Evolutionary conservation across 2,329 filamentous ascomycete species (phyloP), one percentile per base, ranked within the genome.

Genomic region (Orbilia oligospora): DNA sequence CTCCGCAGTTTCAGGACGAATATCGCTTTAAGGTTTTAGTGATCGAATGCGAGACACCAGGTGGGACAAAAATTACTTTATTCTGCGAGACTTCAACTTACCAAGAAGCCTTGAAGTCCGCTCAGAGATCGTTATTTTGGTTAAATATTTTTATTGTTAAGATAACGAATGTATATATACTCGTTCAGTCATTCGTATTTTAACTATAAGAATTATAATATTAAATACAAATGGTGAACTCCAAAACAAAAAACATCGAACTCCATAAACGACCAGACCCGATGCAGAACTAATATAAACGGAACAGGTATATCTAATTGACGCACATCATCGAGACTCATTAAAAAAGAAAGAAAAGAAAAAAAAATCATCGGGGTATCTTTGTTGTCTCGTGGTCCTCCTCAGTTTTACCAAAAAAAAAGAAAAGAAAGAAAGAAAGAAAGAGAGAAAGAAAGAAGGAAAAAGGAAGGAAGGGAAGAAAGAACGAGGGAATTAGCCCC

Each of bases 401-500:
- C 41, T 51, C 24, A 16, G 8, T 16, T 16, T 51, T 14, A 5
- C 5, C 14, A 16, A 12, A n/a, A n/a, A n/a, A n/a, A n/a, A n/a
- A n/a, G n/a, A n/a, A n/a, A n/a, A n/a, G n/a, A n/a, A n/a, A n/a
- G n/a, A n/a, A n/a, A n/a, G n/a, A n/a, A n/a, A n/a, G n/a, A n/a
- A n/a, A n/a, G n/a, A n/a, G n/a, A n/a, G n/a, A n/a, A n/a, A n/a
- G n/a, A n/a, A n/a, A n/a, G n/a, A n/a, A n/a, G n/a, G n/a, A n/a
- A n/a, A n/a, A n/a, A n/a, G n/a, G n/a, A n/a, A n/a, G n/a, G n/a
- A n/a, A n/a, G n/a, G n/a, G n/a, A n/a, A n/a, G n/a, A n/a, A n/a
- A n/a, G n/a, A n/a, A n/a, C n/a, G n/a, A 53, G 2, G n/a, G 20
- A 53, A n/a, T 71, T 81, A 80, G 66, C 80, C 81, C 86, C 86